A percentile compares a stretch with the other conserved stretches of the same genome.
Evolutionary conservation across 192 early-diverging fungal genomes (phyloP).

Genomic region (Coemansia sp.): DNA sequence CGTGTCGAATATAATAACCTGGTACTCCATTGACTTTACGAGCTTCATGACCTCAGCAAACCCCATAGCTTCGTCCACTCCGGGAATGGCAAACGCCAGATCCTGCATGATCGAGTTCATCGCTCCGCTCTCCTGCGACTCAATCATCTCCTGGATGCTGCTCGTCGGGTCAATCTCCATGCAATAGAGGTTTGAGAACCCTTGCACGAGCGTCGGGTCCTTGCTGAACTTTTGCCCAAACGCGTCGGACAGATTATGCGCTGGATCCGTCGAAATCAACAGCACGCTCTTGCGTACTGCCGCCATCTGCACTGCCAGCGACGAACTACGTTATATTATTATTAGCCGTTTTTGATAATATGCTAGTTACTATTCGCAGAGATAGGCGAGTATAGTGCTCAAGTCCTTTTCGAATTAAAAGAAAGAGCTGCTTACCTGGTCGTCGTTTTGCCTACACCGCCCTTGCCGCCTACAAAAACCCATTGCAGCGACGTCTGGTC

Average conservation of each 20-base stretch:
- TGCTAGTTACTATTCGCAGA: neutral
- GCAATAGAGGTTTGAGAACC: conserved; percentile 92
- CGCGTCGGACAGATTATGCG: conserved; percentile 98
- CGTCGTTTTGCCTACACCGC: conserved; percentile 95
- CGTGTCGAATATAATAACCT: conserved; percentile 98
- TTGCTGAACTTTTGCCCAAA: conserved; percentile 99
- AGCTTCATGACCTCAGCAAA: conserved; percentile 99
- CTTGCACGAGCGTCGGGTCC: conserved; percentile 90
- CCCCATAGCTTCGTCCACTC: conserved; percentile 99
- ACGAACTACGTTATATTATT: conserved; percentile 63
- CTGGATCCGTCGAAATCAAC: conserved; percentile 98
- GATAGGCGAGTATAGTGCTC: neutral
- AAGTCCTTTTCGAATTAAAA: neutral
- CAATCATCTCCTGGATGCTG: conserved; percentile 98
- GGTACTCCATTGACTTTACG: conserved; percentile 99
- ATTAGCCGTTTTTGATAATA: neutral
- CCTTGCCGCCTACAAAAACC: conserved; percentile 99
- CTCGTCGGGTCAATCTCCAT: conserved; percentile 99
- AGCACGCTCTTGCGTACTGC: conserved; percentile 90
- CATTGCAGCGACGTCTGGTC: conserved; percentile 95
- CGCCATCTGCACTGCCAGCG: conserved; percentile 89
- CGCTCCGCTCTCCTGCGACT: conserved; percentile 69
- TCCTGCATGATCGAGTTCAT: conserved; percentile 94
- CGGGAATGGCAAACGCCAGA: conserved; percentile 98
- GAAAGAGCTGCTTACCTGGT: conserved; percentile 45